A percentile compares a stretch with the other conserved stretches of the same genome.
Conservation (phyloP, 352 stramenopile species). For the Aphanomyces euteiches region DNA sequence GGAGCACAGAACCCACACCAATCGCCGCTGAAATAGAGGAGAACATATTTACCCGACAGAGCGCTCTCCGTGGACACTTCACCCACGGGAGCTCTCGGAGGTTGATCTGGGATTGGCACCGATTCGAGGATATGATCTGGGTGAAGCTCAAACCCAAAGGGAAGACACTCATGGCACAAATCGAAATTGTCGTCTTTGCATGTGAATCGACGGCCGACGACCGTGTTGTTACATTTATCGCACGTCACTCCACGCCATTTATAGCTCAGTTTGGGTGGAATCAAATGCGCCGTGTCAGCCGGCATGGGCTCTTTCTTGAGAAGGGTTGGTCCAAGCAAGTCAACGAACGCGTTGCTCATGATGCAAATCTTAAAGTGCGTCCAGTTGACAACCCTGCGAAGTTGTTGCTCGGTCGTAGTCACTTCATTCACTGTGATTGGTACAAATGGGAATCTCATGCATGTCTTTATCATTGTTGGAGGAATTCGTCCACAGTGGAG, state of each 20-base stretch:
- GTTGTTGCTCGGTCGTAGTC: too few species aligned
- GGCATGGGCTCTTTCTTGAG: neutral
- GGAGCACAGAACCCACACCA: neutral
- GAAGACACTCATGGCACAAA: neutral
- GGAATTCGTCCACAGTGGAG: too few species aligned
- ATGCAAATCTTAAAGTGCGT: constrained; percentile 50
- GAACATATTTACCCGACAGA: neutral
- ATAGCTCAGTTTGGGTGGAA: neutral
- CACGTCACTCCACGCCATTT: neutral
- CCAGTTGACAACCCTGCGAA: too few species aligned
- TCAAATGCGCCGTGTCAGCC: neutral
- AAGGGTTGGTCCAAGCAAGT: neutral
- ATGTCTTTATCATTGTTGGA: too few species aligned
- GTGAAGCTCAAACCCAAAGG: neutral
- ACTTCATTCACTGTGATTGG: too few species aligned
- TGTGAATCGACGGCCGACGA: neutral
- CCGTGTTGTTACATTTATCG: neutral
- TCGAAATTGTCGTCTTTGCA: constrained; percentile 6
- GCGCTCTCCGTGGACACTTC: neutral
- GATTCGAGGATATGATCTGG: neutral
- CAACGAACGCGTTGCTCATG: neutral
- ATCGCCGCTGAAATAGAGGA: neutral
- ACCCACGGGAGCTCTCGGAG: neutral
- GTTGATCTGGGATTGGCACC: neutral
- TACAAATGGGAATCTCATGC: too few species aligned